A percentile compares a stretch with the other conserved stretches of the same genome.
Conservation (phyloP, 2,329 filamentous ascomycete species). For the Pyricularia sp. region DNA sequence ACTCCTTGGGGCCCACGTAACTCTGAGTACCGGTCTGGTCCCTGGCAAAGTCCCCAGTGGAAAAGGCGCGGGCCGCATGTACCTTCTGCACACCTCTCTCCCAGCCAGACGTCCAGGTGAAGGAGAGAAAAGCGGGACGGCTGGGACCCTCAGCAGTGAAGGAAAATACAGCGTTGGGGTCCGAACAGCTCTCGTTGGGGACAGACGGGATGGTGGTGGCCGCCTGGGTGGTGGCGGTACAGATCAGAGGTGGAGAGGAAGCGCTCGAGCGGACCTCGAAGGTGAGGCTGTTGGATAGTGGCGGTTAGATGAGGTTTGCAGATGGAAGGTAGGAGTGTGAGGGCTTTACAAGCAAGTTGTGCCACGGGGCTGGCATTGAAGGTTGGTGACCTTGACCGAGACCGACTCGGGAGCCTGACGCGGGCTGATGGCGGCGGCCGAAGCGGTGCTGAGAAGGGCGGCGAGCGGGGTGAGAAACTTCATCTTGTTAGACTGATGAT, state of each 20-base stretch:
- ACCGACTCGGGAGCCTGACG: conserved; percentile 7
- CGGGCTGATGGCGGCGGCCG: conserved; percentile 9
- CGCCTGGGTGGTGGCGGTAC: neutral
- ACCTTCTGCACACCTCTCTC: conserved; percentile 2
- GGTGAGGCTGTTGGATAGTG: neutral
- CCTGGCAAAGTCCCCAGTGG: neutral
- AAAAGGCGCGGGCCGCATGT: conserved; percentile 1
- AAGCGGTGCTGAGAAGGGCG: conserved; percentile 5
- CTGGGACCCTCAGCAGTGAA: neutral
- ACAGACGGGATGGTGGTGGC: neutral
- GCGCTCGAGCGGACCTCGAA: conserved; percentile 3
- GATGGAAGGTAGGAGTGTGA: neutral
- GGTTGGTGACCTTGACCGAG: conserved; percentile 3
- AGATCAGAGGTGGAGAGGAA: conserved; percentile 3
- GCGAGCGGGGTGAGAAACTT: conserved; percentile 9
- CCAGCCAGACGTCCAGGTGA: conserved; percentile 5
- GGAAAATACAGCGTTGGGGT: conserved; percentile 3
- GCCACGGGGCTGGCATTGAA: conserved; percentile 4
- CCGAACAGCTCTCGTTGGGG: conserved; percentile 4
- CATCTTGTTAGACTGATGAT: conserved; percentile 4
- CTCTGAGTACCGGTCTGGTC: neutral
- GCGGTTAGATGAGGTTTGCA: neutral
- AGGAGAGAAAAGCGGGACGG: conserved; percentile 1
- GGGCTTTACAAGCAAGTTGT: conserved; percentile 3
- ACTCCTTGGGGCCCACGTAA: conserved; percentile 49